Base-by-base conservation (phyloP, 257 asterid species). In the Nicotiana tabacum region DNA sequence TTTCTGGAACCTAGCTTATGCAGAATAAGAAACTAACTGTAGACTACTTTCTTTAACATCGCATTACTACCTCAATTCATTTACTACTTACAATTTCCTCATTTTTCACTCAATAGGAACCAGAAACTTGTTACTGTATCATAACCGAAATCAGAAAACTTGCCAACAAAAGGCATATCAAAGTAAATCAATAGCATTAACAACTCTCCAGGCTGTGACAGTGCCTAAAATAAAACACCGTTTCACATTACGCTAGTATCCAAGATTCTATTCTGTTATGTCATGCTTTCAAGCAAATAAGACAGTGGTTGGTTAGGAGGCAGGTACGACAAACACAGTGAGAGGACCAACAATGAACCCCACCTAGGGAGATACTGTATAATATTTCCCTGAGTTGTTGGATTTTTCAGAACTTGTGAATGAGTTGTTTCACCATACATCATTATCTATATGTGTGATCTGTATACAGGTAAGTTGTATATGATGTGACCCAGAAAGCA, bases 301-400 rank as follows among this genome's bases (percentile, higher is more conserved):
- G 53, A 17, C 62, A 48, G 43, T 48, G 46, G 64, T 76, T 76
- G 39, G 33, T 57, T 3, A 48, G 80, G 29, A 51, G 16, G 64
- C 64, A 76, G 80, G 80, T 76, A 48, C 24, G 61, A 43, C 79
- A 72, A 48, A 72, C 79, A 72, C 4, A 72, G 0, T 27, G 57
- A 37, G 56, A 70, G 24, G 37, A 21, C 4, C 39, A 6, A 72
- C 33, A 6, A 46, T 10, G 1, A 24, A 46, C 2, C 79, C 37
- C 78, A 72, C 16, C 43, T 12, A 29, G 70, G 43, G 21, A 65
- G 32, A 33, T 16, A 66, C 46, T 48, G 64, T 58, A 48, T 74
- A 24, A 24, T 74, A 74, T 27, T 74, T 74, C 80, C 35, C 43
- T 74, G 43, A 76, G 80, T 76, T 74, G 79, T 74, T 76, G 64